Percentiles rank a stretch among this genome's conserved stretches.
These are phyloP conservation scores for Rhizophagus sp. DNA, from an alignment of 192 early-diverging fungal genomes.

Conservation along the genomic window DNA sequence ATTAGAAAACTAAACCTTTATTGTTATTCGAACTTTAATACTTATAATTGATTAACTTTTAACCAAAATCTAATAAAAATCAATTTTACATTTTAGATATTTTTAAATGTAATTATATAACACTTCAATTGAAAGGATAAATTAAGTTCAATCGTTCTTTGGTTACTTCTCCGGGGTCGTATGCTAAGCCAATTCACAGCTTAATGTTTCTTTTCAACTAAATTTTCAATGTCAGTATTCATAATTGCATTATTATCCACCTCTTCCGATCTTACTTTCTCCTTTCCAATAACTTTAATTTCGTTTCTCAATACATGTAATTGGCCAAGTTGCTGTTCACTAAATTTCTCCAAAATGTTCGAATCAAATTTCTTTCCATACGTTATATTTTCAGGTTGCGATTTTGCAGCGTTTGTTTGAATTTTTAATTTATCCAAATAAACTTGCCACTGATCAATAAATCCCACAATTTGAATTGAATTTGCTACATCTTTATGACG, in stretches of 20 bases:
- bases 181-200: not conserved
- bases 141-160: no score
- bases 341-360: constrained; percentile 51
- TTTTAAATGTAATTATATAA: no score
- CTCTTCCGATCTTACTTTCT: not conserved
- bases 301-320: constrained; percentile 55
- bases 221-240: not conserved
- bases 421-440: constrained; percentile 38
- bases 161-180: not conserved
- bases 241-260: not conserved
- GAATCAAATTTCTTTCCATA: constrained; percentile 47
- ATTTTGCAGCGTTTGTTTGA: constrained; percentile 9
- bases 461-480: constrained; percentile 57
- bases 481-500: constrained; percentile 58
- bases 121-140: no score
- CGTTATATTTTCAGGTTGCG: constrained; percentile 25
- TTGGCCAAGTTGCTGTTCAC: constrained; percentile 60
- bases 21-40: no score
- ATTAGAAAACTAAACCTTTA: no score
- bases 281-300: constrained; percentile 23
- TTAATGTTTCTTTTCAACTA: not conserved
- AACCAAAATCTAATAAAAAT: no score
- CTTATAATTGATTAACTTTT: no score
- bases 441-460: constrained; percentile 56
- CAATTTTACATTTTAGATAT: no score